phyloP scores from a whole-genome alignment of 2,329 filamentous ascomycete species.

The Rosellinia necatrix region DNA sequence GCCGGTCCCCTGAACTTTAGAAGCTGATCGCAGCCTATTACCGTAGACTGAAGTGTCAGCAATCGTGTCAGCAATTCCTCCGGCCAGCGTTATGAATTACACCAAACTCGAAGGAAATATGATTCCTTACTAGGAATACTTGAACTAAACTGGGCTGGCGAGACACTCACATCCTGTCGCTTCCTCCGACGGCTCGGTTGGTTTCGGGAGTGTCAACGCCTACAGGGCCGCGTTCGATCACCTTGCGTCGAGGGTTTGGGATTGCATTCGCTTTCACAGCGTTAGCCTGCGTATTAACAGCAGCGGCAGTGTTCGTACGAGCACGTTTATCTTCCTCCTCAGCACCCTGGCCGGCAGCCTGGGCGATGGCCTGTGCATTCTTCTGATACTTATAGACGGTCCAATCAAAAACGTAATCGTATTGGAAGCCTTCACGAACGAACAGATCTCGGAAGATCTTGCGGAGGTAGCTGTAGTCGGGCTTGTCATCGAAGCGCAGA shows the following conservation, averaged over 20 bases:
- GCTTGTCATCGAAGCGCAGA: constrained; percentile 99
- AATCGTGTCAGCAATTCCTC: constrained; percentile 75
- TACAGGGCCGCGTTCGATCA: constrained; percentile 71
- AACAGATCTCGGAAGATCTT: constrained; percentile 99
- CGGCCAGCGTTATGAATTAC: constrained; percentile 76
- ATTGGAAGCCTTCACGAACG: constrained; percentile 98
- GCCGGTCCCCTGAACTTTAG: constrained; percentile 61
- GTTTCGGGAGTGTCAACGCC: constrained; percentile 71
- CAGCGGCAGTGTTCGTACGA: constrained; percentile 68
- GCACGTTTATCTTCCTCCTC: constrained; percentile 80
- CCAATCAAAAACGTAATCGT: constrained; percentile 99
- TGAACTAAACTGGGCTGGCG: constrained; percentile 54
- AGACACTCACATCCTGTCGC: constrained; percentile 96
- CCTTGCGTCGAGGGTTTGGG: constrained; percentile 80
- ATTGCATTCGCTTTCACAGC: constrained; percentile 73
- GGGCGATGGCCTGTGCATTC: constrained; percentile 93
- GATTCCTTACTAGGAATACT: constrained; percentile 87
- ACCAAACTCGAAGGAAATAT: constrained; percentile 83
- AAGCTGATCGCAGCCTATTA: constrained; percentile 86
- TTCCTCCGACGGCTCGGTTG: constrained; percentile 76
- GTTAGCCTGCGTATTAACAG: constrained; percentile 62
- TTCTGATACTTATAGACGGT: constrained; percentile 99
- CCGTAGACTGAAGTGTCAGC: constrained; percentile 82
- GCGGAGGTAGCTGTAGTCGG: constrained; percentile 98
- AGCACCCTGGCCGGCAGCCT: constrained; percentile 71